Evolutionary conservation across 2,329 filamentous ascomycete genomes (phyloP).

Genomic region (Raffaelea ambrosiae): DNA sequence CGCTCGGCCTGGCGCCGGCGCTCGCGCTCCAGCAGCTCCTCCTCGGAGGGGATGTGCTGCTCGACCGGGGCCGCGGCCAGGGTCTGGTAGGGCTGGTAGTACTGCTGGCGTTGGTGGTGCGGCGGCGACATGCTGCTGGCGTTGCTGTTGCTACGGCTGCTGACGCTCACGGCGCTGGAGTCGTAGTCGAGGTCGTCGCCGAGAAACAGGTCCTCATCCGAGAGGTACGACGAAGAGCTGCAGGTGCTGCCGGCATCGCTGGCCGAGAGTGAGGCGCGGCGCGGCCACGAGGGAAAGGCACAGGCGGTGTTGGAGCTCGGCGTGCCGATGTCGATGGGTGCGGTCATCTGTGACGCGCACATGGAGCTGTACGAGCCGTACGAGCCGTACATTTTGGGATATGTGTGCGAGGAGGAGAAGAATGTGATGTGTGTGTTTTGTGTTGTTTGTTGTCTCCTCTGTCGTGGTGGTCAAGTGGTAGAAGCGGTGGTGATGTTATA

Average conservation of each 20-base stretch:
- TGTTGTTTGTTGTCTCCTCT: no score
- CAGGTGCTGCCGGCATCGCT: slow-evolving; percentile 31
- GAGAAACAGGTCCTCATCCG: slow-evolving; percentile 55
- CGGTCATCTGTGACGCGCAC: slow-evolving; percentile 26
- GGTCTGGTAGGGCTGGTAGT: slow-evolving; percentile 9
- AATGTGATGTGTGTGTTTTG: slow-evolving; percentile 15
- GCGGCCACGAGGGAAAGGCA: slow-evolving; percentile 52
- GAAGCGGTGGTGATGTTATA: no score
- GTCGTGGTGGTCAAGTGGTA: not conserved
- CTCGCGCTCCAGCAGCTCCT: slow-evolving; percentile 41
- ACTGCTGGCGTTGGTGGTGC: slow-evolving; percentile 29
- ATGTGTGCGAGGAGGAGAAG: no score
- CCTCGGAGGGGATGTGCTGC: slow-evolving; percentile 28
- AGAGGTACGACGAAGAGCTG: slow-evolving; percentile 50
- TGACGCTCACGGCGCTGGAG: slow-evolving; percentile 39
- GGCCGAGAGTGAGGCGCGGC: slow-evolving; percentile 41
- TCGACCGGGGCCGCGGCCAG: slow-evolving; percentile 1
- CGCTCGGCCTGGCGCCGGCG: slow-evolving; percentile 42
- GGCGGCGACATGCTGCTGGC: slow-evolving; percentile 24
- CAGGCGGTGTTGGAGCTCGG: slow-evolving; percentile 30
- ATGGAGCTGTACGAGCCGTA: slow-evolving; percentile 42
- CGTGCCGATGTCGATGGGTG: slow-evolving; percentile 38
- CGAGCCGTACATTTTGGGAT: slow-evolving; percentile 43
- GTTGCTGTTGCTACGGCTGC: slow-evolving; percentile 34
- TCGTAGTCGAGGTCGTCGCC: slow-evolving; percentile 39